Evolutionary conservation across 1,139 yeast genomes (phyloP), one percentile per base, ranked within the genome.

Genomic region (Hanseniaspora sp.): DNA sequence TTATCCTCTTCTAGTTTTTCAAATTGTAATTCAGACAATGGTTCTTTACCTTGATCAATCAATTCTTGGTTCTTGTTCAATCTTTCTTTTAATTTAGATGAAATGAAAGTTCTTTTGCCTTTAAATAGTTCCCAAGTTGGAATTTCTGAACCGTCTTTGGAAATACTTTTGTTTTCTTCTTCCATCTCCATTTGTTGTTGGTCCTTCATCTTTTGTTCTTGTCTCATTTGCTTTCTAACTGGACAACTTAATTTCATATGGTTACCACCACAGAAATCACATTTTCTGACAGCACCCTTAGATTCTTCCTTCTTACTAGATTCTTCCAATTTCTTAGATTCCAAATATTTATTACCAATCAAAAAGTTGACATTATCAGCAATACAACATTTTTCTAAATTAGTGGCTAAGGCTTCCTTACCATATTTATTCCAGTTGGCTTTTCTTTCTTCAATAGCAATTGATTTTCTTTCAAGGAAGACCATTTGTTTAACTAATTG

Each of bases 211-310:
- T 49, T 49, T 43, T 49, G 48, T 43, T 49, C 48, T 23, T 49
- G 45, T 29, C 44, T 49, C 33, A 49, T 49, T 49, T 49, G 53
- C 64, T 85, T 95, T 73, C 86, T 90, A 77, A 82, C 87, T 60
- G 98, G 98, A 84, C 99, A 92, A 73, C 85, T 83, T 68, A 90
- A 74, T 43, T 97, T 86, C 78, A 83, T 87, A 77, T 92, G 99
- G 62, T 82, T 85, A 66, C 96, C 96, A 60, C 84, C 83, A 83
- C 99, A 92, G 57, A 78, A 74, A 79, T 97, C 86, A 80, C 98
- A 92, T 65, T 73, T 74, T 61, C 72, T 71, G 61, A 74, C 75
- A 58, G 78, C 74, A 61, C 66, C 68, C 63, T 72, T 78, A 64
- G 75, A 77, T 58, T 76, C 77, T 69, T 80, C 78, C 64, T 76